phyloP scores from a whole-genome alignment of 257 asterid genomes.

The Thymus mandschuricus region DNA sequence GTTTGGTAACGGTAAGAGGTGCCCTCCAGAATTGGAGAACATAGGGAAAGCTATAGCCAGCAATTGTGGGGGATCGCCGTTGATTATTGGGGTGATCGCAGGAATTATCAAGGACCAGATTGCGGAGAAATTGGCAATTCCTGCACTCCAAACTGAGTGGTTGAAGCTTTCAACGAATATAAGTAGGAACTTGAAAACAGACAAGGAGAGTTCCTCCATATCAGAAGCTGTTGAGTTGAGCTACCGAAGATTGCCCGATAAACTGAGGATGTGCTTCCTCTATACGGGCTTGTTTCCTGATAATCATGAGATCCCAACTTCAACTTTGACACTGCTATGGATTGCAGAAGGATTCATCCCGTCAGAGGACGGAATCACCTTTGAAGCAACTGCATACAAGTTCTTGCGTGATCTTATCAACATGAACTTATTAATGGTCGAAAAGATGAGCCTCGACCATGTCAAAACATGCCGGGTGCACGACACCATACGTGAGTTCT shows the following conservation, averaged over 20 bases:
- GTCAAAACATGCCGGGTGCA: slow-evolving; percentile 55
- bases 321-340: slow-evolving; percentile 46
- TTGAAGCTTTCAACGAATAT: too few relatives aligned
- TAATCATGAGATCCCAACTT: slow-evolving; percentile 39
- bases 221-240: slow-evolving; percentile 33
- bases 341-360: slow-evolving; percentile 56
- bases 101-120: too few relatives aligned
- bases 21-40: not conserved
- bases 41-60: not conserved
- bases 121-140: too few relatives aligned
- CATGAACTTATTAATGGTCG: slow-evolving; percentile 49
- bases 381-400: slow-evolving; percentile 45
- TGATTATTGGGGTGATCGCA: not conserved
- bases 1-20: not conserved
- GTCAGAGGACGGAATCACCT: not conserved
- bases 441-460: slow-evolving; percentile 35
- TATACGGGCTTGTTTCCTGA: slow-evolving; percentile 52
- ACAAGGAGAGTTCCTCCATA: too few relatives aligned
- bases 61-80: not conserved
- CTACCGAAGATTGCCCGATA: slow-evolving; percentile 43
- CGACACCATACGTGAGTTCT: slow-evolving; percentile 46
- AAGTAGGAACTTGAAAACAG: too few relatives aligned
- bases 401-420: slow-evolving; percentile 40
- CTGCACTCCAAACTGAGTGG: too few relatives aligned
- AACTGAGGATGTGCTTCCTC: slow-evolving; percentile 49